Evolutionary conservation across 2,329 filamentous ascomycete genomes (phyloP), one percentile per base, ranked within the genome.

Genomic region (Sporothrix humicola): DNA sequence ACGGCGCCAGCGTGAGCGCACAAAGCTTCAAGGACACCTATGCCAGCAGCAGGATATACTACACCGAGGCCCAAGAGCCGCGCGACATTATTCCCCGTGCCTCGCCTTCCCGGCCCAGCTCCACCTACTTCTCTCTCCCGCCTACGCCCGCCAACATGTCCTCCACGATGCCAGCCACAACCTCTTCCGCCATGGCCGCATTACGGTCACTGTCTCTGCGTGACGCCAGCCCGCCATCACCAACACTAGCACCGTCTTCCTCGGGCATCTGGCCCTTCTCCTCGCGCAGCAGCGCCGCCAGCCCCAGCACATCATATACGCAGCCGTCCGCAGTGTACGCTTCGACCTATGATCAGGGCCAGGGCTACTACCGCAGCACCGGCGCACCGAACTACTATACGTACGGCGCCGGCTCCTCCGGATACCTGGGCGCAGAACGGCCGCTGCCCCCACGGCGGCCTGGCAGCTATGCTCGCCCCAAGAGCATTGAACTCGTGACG

Each of bases 71-170:
- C 7, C 13, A 84, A 70, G 88, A 90, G 78, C 87, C 86, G 70
- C 85, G 85, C 77, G 89, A 91, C 79, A 91, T 91, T 77, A 86
- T 91, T 76, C 89, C 89, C 69, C 87, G 88, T 74, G 88, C 89
- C 50, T 89, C 88, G 12, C 89, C 89, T 13, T 91, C 89, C 17
- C 85, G 88, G 74, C 88, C 88, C 59, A 86, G 82, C 78, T 86
- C 88, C 70, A 85, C 84, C 79, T 82, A 88, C 80, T 82, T 87
- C 78, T 86, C 85, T 73, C 88, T 87, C 76, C 87, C 88, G 76
- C 84, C 85, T 56, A 85, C 82, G 37, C 87, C 84, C 69, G 79
- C 74, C 83, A 84, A 73, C 82, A 79, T 77, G 75, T 80, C 81
- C 75, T 78, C 76, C 75, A 84, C 85, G 68, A 61, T 74, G 58